phyloP scores from a whole-genome alignment of 2,329 filamentous ascomycete species.

The Apiospora koreana region DNA sequence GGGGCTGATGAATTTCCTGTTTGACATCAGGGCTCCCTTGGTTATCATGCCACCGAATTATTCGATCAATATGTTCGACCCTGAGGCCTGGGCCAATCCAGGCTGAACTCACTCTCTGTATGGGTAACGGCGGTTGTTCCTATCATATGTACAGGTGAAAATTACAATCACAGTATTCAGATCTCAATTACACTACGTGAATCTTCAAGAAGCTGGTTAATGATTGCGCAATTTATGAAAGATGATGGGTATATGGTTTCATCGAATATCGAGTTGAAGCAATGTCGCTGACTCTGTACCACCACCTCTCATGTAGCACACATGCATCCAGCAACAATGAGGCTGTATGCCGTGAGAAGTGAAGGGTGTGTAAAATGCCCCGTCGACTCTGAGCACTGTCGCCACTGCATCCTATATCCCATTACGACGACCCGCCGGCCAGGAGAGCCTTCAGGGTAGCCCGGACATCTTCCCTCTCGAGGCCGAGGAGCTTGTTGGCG shows the following conservation, averaged over 20 bases:
- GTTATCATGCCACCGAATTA: not conserved
- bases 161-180: not conserved
- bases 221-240: not conserved
- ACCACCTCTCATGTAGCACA: too few relatives aligned
- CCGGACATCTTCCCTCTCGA: slow-evolving; percentile 27
- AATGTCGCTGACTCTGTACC: too few relatives aligned
- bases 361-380: too few relatives aligned
- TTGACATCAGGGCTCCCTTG: not conserved
- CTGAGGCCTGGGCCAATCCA: not conserved
- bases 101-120: not conserved
- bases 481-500: slow-evolving; percentile 25
- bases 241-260: too few relatives aligned
- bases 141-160: not conserved
- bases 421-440: not conserved
- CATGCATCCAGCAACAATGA: too few relatives aligned
- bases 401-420: not conserved
- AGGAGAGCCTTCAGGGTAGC: not conserved
- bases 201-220: not conserved
- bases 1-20: not conserved
- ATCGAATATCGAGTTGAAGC: too few relatives aligned
- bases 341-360: too few relatives aligned
- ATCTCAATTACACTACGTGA: not conserved
- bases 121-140: not conserved
- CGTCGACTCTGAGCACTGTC: too few relatives aligned
- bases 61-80: not conserved